Evolutionary conservation across 495 filamentous ascomycete species (phyloP), one percentile per base, ranked within the genome.

Genomic region (Cetradonia linearis): DNA sequence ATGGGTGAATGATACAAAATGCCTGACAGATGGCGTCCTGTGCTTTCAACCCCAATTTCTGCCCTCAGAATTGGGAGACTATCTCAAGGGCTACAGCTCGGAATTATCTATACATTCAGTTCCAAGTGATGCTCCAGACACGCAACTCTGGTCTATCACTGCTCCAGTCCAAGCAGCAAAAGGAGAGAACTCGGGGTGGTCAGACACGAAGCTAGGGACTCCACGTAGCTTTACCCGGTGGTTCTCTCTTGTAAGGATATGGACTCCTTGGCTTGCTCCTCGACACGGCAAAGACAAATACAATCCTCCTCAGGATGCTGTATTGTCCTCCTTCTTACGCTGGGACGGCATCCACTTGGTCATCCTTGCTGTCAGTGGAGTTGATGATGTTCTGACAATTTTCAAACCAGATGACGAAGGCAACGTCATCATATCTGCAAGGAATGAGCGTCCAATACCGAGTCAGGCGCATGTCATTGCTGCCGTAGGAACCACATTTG

Each of bases 241-340:
- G 79, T 91, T 95, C 67, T 81, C 88, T 5, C 72, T 93, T 8
- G 85, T 90, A 16, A 83, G 89, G n/a, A 72, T 86, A 3, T 91
- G 85, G 81, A 77, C 75, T 33, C 84, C 91, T 1, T 97, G 93
- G 93, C 75, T 97, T 16, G 88, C 86, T 0, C 93, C 93, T 25
- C 77, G 89, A 18, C 93, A 98, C 71, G 92, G 92, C 16, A 82
- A 78, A 56, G 70, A 74, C 10, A 69, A 73, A 6, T 87, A 94
- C 34, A 67, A 67, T 7, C 72, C 90, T 28, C 84, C 86, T 37
- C 85, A 88, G 62, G 88, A 95, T 70, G 88, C 85, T 5, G 70
- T 98, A 3, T 67, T 96, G 54, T 86, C 83, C 48, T 89, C 91
- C 0, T 95, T 95, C 66, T 76, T 96, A 13, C 84, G 83, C 23